Conservation (phyloP, 2,329 filamentous ascomycete genomes). For the Orbilia brochopaga region DNA sequence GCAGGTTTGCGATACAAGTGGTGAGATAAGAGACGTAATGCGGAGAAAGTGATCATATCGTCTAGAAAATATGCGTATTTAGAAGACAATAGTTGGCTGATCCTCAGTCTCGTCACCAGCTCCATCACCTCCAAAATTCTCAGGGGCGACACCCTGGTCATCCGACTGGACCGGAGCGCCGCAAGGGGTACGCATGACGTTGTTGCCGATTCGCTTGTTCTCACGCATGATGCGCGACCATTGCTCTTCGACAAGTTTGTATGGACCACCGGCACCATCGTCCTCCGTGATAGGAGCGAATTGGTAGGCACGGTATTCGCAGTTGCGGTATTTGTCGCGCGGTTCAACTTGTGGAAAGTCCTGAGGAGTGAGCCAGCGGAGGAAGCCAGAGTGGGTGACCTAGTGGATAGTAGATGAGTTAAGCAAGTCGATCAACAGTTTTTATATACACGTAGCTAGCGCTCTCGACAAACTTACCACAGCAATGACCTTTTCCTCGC, state of each 20-base stretch:
- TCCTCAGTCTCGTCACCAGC: constrained; percentile 30
- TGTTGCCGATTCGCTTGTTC: constrained; percentile 12
- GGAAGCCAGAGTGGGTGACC: constrained; percentile 45
- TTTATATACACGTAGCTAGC: too few species aligned
- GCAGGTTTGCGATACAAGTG: too few species aligned
- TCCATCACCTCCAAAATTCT: constrained; percentile 17
- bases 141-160: constrained; percentile 1
- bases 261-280: constrained; percentile 35
- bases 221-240: constrained; percentile 33
- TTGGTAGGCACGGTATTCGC: constrained; percentile 32
- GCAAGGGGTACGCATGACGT: constrained; percentile 5
- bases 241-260: constrained; percentile 44
- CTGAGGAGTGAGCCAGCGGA: constrained; percentile 41
- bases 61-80: background rate
- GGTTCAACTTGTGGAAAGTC: constrained; percentile 42
- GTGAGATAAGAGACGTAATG: too few species aligned
- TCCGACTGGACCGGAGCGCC: constrained; percentile 3
- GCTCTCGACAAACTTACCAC: constrained; percentile 36
- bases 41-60: too few species aligned
- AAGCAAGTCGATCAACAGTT: background rate
- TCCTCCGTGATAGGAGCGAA: constrained; percentile 26
- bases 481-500: constrained; percentile 40
- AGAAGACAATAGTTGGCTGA: constrained; percentile 43
- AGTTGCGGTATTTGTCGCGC: constrained; percentile 42
- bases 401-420: too few species aligned